Base-by-base conservation (phyloP, 495 filamentous ascomycete species). In the Penicillium silybi region DNA sequence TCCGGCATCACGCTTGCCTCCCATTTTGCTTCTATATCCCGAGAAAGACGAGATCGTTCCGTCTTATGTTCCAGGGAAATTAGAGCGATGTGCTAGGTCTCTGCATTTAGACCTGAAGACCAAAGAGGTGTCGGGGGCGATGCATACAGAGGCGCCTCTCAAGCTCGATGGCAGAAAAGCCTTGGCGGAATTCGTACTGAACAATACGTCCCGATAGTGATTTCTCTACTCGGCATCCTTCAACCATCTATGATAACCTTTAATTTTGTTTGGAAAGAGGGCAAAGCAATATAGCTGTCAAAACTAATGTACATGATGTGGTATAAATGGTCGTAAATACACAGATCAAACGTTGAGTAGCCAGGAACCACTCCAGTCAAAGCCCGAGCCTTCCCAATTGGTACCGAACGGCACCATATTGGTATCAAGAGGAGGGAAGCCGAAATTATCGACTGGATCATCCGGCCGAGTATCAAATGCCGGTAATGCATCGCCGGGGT, bases 21-120 rank as follows among this genome's bases (percentile, higher is more conserved):
- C 68, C 5, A 66, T 89, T 0, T 71, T 85, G 7, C 74, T 89
- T 5, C 44, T 90, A 11, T 75, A 81, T 44, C 85, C 85, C 0
- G 81, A 74, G 19, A 76, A 77, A 40, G 87, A 92, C 59, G 86
- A 89, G 59, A 70, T 90, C 0, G 82, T 90, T 2, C 85, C 86
- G 3, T 52, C 65, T 27, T 72, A 78, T 29, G 82, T 85, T 32
- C 75, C 73, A 6, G 73, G 72, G 13, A 63, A 74, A 51, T 69
- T 89, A 18, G 69, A 71, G 41, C 19, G 43, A 6, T 50, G 69
- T 8, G 74, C 64, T 15, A 61, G 42, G 15, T 52, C 64, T 2
- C 45, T 78, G 0, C 54, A 53, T 7, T 41, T 78, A 10, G 40
- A 65, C 3, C 58, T 76, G 6, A 22, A 63, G 16, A 29, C 66